Base-by-base conservation (phyloP, 306 rosid species). In the Acmispon strigosus region DNA sequence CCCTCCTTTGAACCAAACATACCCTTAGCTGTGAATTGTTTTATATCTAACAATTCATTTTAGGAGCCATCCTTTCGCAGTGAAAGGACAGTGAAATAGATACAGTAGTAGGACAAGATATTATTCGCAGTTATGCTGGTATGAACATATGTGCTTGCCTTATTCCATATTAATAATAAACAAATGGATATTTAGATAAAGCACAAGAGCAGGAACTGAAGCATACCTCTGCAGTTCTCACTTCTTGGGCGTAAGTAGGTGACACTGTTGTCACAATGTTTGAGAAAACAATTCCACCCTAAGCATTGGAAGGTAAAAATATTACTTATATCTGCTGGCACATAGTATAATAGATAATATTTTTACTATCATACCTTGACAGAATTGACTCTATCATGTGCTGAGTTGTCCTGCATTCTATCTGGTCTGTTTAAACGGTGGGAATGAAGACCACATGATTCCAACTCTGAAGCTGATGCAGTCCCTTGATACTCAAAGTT, bases 251-350 rank as follows among this genome's bases (percentile, higher is more conserved):
- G 39, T 94, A 91, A 74, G 96, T 91, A 53, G 96, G 97, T 22
- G 99, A 94, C 49, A 94, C 99, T 52, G 99, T 94, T 58, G 99
- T 94, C 80, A 94, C 97, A 72, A 94, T 86, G 81, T 94, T 94
- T 41, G 99, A 94, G 75, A 87, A 94, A 37, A 94, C 99, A 84
- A 94, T 72, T 70, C 88, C 99, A 58, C 99, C 99, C 99, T 94
- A 79, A 69, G 67, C 78, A 66, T 52, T 49, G 63, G 52, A 76
- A 55, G 27, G 64, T n/a, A 62, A 73, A 29, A 15, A 14, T 56
- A 45, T 79, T 69, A 79, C 57, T 37, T 61, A 75, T 61, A 45
- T 22, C 80, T 58, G 14, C 39, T 50, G 24, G 64, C 14, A 19
- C 45, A 73, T 22, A 18, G 56, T 10, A 24, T 48, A 60, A 72